phyloP scores from a whole-genome alignment of 2,329 filamentous ascomycete species.

The Ustilaginoidea virens region DNA sequence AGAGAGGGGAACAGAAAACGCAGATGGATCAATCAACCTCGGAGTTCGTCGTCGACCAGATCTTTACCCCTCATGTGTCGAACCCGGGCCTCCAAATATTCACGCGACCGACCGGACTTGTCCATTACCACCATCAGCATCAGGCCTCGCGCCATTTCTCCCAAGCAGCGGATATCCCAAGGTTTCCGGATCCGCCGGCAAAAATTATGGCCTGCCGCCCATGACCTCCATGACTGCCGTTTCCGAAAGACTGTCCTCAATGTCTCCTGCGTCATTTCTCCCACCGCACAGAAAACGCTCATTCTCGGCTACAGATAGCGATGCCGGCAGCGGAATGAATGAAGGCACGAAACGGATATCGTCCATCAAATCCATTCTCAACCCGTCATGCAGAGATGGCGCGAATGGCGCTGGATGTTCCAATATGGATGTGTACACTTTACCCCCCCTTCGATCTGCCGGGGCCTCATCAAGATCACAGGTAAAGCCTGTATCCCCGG shows the following conservation, averaged over 20 bases:
- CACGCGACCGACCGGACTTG: conserved; percentile 28
- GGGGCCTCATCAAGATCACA: conserved; percentile 7
- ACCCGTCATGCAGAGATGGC: conserved; percentile 28
- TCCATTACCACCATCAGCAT: conserved; percentile 22
- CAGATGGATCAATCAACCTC: conserved; percentile 49
- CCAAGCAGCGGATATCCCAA: conserved; percentile 24
- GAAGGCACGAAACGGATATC: conserved; percentile 47
- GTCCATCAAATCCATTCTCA: conserved; percentile 63
- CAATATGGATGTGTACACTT: conserved; percentile 21
- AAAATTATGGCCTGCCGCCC: conserved; percentile 45
- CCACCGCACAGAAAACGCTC: conserved; percentile 50
- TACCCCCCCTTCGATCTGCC: conserved; percentile 28
- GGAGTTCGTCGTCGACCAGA: conserved; percentile 36
- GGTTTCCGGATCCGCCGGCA: conserved; percentile 25
- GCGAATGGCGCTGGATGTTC: conserved; percentile 17
- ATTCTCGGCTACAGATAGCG: conserved; percentile 44
- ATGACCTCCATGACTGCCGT: conserved; percentile 28
- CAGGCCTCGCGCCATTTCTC: conserved; percentile 36
- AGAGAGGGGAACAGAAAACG: conserved; percentile 42
- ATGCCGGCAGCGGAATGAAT: conserved; percentile 21
- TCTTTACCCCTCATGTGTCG: conserved; percentile 25
- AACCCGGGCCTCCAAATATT: conserved; percentile 26
- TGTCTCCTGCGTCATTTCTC: conserved; percentile 45
- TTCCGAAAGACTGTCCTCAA: conserved; percentile 37
- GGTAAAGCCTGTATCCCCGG: conserved; percentile 14